These are phyloP conservation scores for Polychaeton citri DNA, from an alignment of 2,329 filamentous ascomycete species.

Conservation along the genomic window DNA sequence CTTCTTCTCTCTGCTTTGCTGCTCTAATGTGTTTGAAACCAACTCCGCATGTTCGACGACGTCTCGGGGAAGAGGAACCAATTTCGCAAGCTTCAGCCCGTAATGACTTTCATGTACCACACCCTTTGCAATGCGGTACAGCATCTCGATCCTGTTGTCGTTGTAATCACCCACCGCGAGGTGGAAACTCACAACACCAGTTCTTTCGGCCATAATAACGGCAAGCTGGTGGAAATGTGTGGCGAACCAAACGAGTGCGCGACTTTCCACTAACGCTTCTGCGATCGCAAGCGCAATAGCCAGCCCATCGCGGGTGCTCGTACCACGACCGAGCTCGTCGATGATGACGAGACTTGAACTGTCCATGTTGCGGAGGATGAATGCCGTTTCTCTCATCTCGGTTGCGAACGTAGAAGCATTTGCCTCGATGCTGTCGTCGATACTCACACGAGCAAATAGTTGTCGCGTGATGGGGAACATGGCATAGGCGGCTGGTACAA, in stretches of 20 bases:
- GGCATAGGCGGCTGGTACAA: constrained; percentile 76
- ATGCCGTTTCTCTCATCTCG: constrained; percentile 93
- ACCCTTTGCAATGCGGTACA: constrained; percentile 70
- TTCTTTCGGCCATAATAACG: constrained; percentile 57
- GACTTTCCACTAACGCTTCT: constrained; percentile 68
- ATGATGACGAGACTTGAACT: constrained; percentile 54
- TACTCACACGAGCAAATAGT: constrained; percentile 76
- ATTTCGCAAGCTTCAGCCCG: constrained; percentile 65
- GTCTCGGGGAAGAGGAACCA: constrained; percentile 55
- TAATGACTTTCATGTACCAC: constrained; percentile 61
- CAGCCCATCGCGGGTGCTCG: constrained; percentile 75
- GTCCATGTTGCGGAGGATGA: constrained; percentile 76
- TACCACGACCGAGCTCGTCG: constrained; percentile 85
- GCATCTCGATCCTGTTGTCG: constrained; percentile 62
- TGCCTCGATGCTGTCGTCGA: constrained; percentile 75
- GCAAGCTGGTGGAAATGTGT: constrained; percentile 85
- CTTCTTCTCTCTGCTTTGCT: constrained; percentile 35
- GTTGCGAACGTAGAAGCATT: constrained; percentile 88
- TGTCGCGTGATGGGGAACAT: constrained; percentile 68
- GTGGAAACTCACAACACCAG: constrained; percentile 72
- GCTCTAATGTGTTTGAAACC: constrained; percentile 50
- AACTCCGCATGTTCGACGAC: constrained; percentile 56
- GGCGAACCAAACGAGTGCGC: constrained; percentile 77
- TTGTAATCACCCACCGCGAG: constrained; percentile 51
- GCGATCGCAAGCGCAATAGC: constrained; percentile 83